These are phyloP conservation scores for Phytophthora pinifolia DNA, from an alignment of 352 stramenopile genomes.

Conservation along the genomic window DNA sequence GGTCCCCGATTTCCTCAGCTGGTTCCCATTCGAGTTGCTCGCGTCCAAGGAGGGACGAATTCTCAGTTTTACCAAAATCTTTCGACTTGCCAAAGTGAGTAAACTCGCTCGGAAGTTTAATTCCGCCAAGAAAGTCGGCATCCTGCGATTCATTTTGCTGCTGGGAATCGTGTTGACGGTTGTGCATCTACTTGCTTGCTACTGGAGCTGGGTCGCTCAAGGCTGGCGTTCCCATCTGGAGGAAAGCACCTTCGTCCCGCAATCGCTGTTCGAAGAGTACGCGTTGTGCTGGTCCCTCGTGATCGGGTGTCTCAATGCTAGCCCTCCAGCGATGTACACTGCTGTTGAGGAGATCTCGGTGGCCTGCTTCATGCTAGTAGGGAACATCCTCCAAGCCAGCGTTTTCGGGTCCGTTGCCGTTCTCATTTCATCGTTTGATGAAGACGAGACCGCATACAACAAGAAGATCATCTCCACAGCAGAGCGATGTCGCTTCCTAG, in stretches of 20 bases:
- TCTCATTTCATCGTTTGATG: slow-evolving; percentile 68
- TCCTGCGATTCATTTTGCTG: slow-evolving; percentile 55
- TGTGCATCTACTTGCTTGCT: slow-evolving; percentile 58
- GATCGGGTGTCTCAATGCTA: slow-evolving; percentile 65
- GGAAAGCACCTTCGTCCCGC: slow-evolving; percentile 26
- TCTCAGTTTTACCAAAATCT: slow-evolving; percentile 65
- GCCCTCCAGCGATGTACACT: slow-evolving; percentile 55
- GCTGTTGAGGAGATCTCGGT: slow-evolving; percentile 53
- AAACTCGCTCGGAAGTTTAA: slow-evolving; percentile 53
- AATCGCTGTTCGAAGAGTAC: slow-evolving; percentile 40
- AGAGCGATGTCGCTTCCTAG: slow-evolving; percentile 65
- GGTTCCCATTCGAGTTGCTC: slow-evolving; percentile 65
- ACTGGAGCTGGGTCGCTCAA: slow-evolving; percentile 56
- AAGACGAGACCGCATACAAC: slow-evolving; percentile 67
- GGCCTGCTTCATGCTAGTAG: slow-evolving; percentile 69
- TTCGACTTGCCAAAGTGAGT: slow-evolving; percentile 70
- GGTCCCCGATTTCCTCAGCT: slow-evolving; percentile 64
- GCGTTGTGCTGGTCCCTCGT: slow-evolving; percentile 54
- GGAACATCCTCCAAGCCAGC: slow-evolving; percentile 66
- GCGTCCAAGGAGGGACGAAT: slow-evolving; percentile 41
- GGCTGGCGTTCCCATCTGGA: slow-evolving; percentile 46
- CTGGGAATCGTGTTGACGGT: slow-evolving; percentile 57
- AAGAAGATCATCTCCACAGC: slow-evolving; percentile 68
- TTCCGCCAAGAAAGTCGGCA: slow-evolving; percentile 64
- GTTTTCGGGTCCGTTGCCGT: slow-evolving; percentile 70